Evolutionary conservation across 768 basidiomycete genomes (phyloP).

Genomic region (Gymnopilus junonius): DNA sequence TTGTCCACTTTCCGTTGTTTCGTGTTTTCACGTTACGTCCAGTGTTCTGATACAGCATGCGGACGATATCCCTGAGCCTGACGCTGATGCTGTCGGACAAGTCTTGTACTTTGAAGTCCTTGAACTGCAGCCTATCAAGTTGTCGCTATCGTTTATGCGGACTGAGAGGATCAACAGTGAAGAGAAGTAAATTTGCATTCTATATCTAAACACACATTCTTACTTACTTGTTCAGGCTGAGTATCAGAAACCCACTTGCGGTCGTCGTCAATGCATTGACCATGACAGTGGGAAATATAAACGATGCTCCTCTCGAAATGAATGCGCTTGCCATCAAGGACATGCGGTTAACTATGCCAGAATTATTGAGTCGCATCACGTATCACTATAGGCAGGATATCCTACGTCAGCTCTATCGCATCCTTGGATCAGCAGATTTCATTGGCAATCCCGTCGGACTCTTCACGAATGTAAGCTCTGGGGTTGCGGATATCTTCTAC

Average conservation of each 20-base stretch:
- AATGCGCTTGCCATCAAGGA: slow-evolving; percentile 95
- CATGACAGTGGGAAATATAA: slow-evolving; percentile 97
- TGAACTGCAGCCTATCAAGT: slow-evolving; percentile 90
- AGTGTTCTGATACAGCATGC: slow-evolving; percentile 74
- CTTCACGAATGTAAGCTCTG: slow-evolving; percentile 98
- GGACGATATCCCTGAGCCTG: slow-evolving; percentile 73
- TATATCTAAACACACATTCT: slow-evolving; percentile 10
- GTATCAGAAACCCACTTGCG: slow-evolving; percentile 87
- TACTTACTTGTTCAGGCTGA: slow-evolving; percentile 49
- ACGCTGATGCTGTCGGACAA: slow-evolving; percentile 63
- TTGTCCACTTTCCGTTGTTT: not conserved
- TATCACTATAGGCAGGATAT: slow-evolving; percentile 96
- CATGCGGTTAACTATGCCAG: slow-evolving; percentile 84
- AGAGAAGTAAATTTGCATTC: slow-evolving; percentile 65
- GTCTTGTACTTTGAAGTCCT: slow-evolving; percentile 96
- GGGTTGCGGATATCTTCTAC: slow-evolving; percentile 97
- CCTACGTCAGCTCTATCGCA: slow-evolving; percentile 91
- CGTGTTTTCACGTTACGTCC: slow-evolving; percentile 1
- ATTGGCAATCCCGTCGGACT: slow-evolving; percentile 95
- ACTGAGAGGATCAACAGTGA: slow-evolving; percentile 93
- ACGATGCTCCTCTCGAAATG: slow-evolving; percentile 92
- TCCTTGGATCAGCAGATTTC: slow-evolving; percentile 98
- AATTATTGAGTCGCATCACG: slow-evolving; percentile 81
- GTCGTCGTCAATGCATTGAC: slow-evolving; percentile 93
- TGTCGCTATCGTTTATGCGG: slow-evolving; percentile 96